These are phyloP conservation scores for Insectozyma bohioensis DNA, from an alignment of 1,139 yeast species.

Conservation along the genomic window DNA sequence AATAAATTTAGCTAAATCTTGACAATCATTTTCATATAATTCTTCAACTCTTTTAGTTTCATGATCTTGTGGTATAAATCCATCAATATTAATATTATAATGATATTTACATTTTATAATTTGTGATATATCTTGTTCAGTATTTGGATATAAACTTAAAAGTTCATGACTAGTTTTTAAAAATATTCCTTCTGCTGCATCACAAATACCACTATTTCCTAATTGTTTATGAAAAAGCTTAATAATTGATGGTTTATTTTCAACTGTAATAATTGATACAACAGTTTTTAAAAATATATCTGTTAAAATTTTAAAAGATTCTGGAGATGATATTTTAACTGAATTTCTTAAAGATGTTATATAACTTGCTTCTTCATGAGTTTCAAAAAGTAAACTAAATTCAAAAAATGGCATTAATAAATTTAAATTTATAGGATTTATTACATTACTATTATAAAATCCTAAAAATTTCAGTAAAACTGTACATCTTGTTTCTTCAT, in stretches of 20 bases:
- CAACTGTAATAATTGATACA: conserved; percentile 10
- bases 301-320: conserved; percentile 45
- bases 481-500: conserved; percentile 15
- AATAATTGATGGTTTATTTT: conserved; percentile 6
- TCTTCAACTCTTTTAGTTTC: conserved; percentile 46
- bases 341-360: conserved; percentile 37
- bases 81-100: conserved; percentile 57
- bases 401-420: conserved; percentile 27
- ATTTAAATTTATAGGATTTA: conserved; percentile 10
- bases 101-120: conserved; percentile 78
- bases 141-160: conserved; percentile 36
- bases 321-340: conserved; percentile 25
- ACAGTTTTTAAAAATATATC: conserved; percentile 36
- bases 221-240: conserved; percentile 62
- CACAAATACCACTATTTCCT: conserved; percentile 71
- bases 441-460: conserved; percentile 31
- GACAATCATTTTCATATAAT: conserved; percentile 46
- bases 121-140: conserved; percentile 67
- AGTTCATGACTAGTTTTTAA: conserved; percentile 60
- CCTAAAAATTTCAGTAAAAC: conserved; percentile 31
- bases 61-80: conserved; percentile 64
- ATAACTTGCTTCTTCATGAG: conserved; percentile 51
- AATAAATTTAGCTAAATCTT: conserved; percentile 58
- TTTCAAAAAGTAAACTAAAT: conserved; percentile 41
- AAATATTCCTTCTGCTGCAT: conserved; percentile 60